Evolutionary conservation across 2,329 filamentous ascomycete species (phyloP), one percentile per base, ranked within the genome.

Genomic region (Neocucurbitaria cava): DNA sequence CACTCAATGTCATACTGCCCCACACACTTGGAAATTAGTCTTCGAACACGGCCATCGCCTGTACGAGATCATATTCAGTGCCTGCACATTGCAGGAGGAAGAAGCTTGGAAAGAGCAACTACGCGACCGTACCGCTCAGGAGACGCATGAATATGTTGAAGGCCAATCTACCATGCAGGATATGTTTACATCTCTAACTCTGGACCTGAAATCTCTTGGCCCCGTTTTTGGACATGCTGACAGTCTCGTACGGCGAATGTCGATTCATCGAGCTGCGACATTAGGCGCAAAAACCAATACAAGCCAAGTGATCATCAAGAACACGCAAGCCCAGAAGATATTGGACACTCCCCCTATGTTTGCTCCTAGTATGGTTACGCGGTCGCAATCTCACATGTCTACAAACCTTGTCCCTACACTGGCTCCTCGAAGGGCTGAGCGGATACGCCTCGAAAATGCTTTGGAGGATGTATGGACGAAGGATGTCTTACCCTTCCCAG

Each of bases 11-110:
- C 89, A 95, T 59, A 91, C 90, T 3, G 90, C 91, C 0, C 87
- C 90, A 0, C 91, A 91, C 73, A 95, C 92, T 1, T 98, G 93
- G 94, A 99, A 98, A 72, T 69, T 97, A 10, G 82, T 91, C 2
- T 97, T 98, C 68, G 88, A 95, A 71, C 85, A 86, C 61, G 83
- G 89, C 52, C 85, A 89, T 61, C 87, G 90, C 55, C 80, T 94
- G 48, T 94, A 91, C 71, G 94, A 98, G 75, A 77, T 96, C 15
- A 87, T 97, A 36, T 82, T 96, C 77, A 96, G 90, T 61, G 94
- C 92, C 31, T 96, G 92, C 66, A 94, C 89, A 1, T 81, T 86
- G 0, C 86, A 84, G 36, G 94, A 99, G 72, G 91, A 95, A 66
- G 79, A 84, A 41, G 86, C 89, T 65, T 99, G 95, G 94, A 87